Evolutionary conservation across 2,329 filamentous ascomycete genomes (phyloP).

Genomic region (Diaporthe sp.): DNA sequence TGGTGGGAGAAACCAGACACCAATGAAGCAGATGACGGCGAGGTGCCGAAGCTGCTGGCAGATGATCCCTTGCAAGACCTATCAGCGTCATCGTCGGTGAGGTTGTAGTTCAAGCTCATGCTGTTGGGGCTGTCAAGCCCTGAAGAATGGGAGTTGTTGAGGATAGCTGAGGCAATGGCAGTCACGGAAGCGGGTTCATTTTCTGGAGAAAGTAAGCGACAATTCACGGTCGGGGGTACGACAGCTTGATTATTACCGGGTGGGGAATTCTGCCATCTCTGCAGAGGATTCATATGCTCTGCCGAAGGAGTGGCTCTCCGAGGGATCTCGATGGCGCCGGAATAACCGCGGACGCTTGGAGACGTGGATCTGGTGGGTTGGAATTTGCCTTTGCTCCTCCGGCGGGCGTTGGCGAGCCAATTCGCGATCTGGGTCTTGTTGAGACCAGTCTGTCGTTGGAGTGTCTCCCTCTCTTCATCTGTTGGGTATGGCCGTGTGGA

Average conservation of each 20-base stretch:
- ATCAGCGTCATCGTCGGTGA: constrained; percentile 72
- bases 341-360: constrained; percentile 73
- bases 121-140: constrained; percentile 71
- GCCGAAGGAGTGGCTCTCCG: constrained; percentile 67
- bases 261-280: constrained; percentile 72
- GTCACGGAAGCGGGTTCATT: constrained; percentile 72
- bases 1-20: constrained; percentile 71
- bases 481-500: constrained; percentile 88
- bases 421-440: constrained; percentile 89
- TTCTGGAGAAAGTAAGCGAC: constrained; percentile 48
- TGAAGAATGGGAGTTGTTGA: constrained; percentile 62
- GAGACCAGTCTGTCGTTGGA: constrained; percentile 84
- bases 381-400: constrained; percentile 77
- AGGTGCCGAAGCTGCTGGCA: constrained; percentile 71
- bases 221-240: neutral
- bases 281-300: constrained; percentile 69
- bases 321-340: constrained; percentile 81
- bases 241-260: constrained; percentile 47
- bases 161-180: constrained; percentile 69
- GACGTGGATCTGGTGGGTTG: constrained; percentile 77
- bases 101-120: constrained; percentile 54
- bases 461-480: constrained; percentile 85
- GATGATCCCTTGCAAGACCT: constrained; percentile 72
- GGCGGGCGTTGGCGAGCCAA: constrained; percentile 91
- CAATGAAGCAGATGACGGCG: constrained; percentile 71